phyloP scores from a whole-genome alignment of 352 stramenopile species.

The Pythium aristosporum region DNA sequence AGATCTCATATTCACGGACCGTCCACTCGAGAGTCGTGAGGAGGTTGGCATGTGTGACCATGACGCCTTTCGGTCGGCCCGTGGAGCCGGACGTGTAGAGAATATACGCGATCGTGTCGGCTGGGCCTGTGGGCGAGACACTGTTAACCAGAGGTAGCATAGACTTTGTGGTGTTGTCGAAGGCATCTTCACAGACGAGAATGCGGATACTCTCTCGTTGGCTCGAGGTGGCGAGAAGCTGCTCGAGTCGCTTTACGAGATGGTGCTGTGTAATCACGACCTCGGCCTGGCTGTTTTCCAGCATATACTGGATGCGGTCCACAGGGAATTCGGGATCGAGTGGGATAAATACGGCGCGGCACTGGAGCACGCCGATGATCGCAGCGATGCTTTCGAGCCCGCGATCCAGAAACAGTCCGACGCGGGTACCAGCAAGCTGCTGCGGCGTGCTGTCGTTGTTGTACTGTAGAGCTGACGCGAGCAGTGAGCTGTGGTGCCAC shows the following conservation, averaged over 20 bases:
- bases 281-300: slow-evolving; percentile 37
- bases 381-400: slow-evolving; percentile 42
- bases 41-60: slow-evolving; percentile 57
- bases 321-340: slow-evolving; percentile 48
- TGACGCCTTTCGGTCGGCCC: slow-evolving; percentile 67
- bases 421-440: slow-evolving; percentile 20
- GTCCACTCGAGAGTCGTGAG: slow-evolving; percentile 60
- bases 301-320: slow-evolving; percentile 51
- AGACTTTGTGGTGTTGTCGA: background rate
- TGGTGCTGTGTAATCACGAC: slow-evolving; percentile 43
- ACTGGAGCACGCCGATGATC: slow-evolving; percentile 42
- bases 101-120: slow-evolving; percentile 43
- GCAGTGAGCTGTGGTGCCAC: slow-evolving; percentile 32
- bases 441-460: background rate
- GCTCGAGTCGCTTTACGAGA: slow-evolving; percentile 22
- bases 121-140: background rate
- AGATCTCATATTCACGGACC: slow-evolving; percentile 53
- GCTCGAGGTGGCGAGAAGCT: slow-evolving; percentile 10
- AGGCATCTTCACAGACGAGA: slow-evolving; percentile 38
- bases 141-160: background rate
- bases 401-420: slow-evolving; percentile 46
- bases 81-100: slow-evolving; percentile 78
- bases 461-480: slow-evolving; percentile 24
- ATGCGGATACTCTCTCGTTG: slow-evolving; percentile 11
- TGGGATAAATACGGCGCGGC: slow-evolving; percentile 41